These are phyloP conservation scores for Claviceps sp. DNA, from an alignment of 2,329 filamentous ascomycete species.

Conservation along the genomic window DNA sequence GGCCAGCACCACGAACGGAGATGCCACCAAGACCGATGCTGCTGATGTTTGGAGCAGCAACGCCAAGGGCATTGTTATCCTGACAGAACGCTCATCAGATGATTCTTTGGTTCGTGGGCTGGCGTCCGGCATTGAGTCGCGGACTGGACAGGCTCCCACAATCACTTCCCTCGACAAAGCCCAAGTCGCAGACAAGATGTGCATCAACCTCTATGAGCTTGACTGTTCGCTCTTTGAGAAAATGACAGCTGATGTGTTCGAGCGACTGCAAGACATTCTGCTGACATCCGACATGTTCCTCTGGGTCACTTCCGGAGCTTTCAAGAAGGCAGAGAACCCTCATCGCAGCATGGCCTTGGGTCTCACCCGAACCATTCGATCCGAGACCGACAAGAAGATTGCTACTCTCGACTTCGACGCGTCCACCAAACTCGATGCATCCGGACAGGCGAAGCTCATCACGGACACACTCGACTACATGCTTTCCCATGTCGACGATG, in stretches of 20 bases:
- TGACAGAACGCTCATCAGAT: neutral
- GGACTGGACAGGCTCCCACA: slow-evolving; percentile 9
- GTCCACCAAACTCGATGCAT: slow-evolving; percentile 10
- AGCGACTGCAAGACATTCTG: neutral
- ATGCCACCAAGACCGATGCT: neutral
- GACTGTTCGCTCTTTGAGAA: slow-evolving; percentile 28
- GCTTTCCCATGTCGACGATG: neutral
- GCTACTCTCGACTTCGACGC: slow-evolving; percentile 31
- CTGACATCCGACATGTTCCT: slow-evolving; percentile 18
- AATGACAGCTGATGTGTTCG: slow-evolving; percentile 14
- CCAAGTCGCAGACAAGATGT: neutral
- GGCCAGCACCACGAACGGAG: neutral
- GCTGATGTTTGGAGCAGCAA: neutral
- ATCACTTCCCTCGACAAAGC: slow-evolving; percentile 6
- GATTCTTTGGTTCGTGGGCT: neutral
- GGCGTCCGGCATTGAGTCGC: neutral
- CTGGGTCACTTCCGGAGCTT: slow-evolving; percentile 28
- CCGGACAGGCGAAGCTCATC: neutral
- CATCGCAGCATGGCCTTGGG: slow-evolving; percentile 31
- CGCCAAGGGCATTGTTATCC: neutral
- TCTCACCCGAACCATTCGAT: slow-evolving; percentile 30
- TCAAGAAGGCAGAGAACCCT: slow-evolving; percentile 21
- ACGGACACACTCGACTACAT: neutral
- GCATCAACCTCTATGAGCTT: slow-evolving; percentile 21
- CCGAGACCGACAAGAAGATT: slow-evolving; percentile 30